Conservation (phyloP, 306 rosid genomes). For the Delonix regia region DNA sequence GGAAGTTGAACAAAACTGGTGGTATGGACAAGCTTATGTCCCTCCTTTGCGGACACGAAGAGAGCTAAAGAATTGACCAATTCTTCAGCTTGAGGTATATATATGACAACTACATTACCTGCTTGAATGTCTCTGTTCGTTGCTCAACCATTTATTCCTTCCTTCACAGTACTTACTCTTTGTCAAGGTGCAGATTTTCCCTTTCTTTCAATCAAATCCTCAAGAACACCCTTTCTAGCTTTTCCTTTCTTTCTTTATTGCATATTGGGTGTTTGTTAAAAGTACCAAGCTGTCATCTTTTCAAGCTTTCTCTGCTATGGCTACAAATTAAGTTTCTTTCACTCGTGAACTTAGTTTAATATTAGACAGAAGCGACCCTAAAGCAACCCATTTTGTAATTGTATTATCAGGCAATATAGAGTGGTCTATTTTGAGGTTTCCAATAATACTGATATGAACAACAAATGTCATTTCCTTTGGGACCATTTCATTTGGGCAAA, state of each 20-base stretch:
- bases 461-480: not conserved
- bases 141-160: not conserved
- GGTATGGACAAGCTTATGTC: constrained; percentile 39
- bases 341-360: not conserved
- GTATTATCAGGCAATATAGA: not conserved
- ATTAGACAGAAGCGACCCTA: not conserved
- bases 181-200: constrained; percentile 40
- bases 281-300: constrained; percentile 24
- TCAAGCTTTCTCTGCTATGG: not conserved
- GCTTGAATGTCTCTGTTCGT: constrained; percentile 14
- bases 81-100: constrained; percentile 4
- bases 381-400: not conserved
- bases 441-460: not conserved
- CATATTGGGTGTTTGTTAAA: constrained; percentile 18
- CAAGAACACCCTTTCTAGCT: not conserved
- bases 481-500: not conserved
- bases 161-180: not conserved
- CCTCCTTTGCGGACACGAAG: constrained; percentile 33
- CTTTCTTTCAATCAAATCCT: constrained; percentile 19
- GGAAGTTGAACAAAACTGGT: not conserved
- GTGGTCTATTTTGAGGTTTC: not conserved
- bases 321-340: not conserved
- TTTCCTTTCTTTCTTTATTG: not conserved
- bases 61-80: constrained; percentile 35
- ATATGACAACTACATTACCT: constrained; percentile 11